Base-by-base conservation (phyloP, 2,329 filamentous ascomycete species). In the Fusarium sororula region DNA sequence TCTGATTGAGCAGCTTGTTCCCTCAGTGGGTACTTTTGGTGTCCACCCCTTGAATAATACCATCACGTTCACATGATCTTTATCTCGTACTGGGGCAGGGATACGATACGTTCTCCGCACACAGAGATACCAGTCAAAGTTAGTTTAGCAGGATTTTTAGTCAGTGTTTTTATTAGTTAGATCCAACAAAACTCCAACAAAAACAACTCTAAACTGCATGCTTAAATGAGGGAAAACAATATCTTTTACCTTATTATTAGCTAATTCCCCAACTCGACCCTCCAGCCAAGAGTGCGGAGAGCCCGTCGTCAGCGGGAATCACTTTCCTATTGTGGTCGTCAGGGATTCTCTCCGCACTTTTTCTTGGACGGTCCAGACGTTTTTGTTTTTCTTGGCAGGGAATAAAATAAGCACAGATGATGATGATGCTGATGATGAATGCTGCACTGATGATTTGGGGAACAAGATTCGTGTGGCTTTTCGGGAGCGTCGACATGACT, bases 161-260 rank as follows among this genome's bases (percentile, higher is more conserved):
- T 68, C 47, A 63, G 42, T 72, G 59, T n/a, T 42, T 48, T 57
- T 58, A 64, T 57, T 58, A 64, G 60, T 68, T 42, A 28, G 37
- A 41, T n/a, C 50, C 50, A 56, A 42, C 64, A 45, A 54, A 50
- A 63, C 60, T 57, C 56, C 57, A 47, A 63, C 35, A 37, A 18
- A 58, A 62, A 44, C 56, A 63, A 62, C 48, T 66, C 59, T 66
- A 62, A 74, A 57, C 42, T 45, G 22, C 57, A 68, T 73, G 45
- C 56, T 74, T 74, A 74, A 74, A 68, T 55, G 47, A 51, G 48
- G 30, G 39, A 55, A 61, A 65, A 42, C 63, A 50, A 51, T 58
- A 65, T 50, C 58, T 74, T 37, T 74, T 74, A 74, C 71, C 63
- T 68, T 74, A 74, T 74, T 62, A 72, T 74, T 74, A 74, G 71